phyloP scores from a whole-genome alignment of 495 filamentous ascomycete genomes.

The Neurospora sublineolata region DNA sequence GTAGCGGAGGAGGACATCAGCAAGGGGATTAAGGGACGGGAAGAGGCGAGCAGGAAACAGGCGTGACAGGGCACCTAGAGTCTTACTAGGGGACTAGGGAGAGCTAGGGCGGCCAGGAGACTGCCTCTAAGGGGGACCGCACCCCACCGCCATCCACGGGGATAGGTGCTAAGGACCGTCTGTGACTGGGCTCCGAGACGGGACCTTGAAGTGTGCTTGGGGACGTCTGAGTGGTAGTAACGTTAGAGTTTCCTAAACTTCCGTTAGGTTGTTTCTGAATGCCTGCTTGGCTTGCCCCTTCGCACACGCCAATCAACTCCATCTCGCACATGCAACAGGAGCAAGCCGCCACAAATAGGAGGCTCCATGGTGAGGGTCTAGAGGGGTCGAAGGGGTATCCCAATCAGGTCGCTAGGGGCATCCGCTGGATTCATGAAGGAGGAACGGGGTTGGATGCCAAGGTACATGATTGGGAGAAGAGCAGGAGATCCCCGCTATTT shows the following conservation, averaged over 20 bases:
- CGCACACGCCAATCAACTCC: neutral
- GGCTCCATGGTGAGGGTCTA: neutral
- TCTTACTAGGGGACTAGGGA: neutral
- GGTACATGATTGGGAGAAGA: neutral
- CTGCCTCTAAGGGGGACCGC: neutral
- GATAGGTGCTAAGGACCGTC: neutral
- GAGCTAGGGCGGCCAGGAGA: neutral
- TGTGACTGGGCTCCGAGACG: neutral
- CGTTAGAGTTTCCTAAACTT: neutral
- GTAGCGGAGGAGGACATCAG: neutral
- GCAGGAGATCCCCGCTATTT: neutral
- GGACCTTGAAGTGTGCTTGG: neutral
- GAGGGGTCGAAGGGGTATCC: neutral
- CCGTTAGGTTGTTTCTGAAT: neutral
- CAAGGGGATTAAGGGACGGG: neutral
- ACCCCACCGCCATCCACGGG: neutral
- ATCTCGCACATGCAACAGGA: neutral
- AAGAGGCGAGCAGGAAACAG: constrained; percentile 1
- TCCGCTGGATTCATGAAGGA: neutral
- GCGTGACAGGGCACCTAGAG: neutral
- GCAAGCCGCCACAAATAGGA: neutral
- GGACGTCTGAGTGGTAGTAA: neutral
- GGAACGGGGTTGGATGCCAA: neutral
- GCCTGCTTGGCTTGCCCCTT: neutral
- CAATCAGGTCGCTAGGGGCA: neutral